Base-by-base conservation (phyloP, 2,329 filamentous ascomycete species). In the Paracamarosporium sp. region DNA sequence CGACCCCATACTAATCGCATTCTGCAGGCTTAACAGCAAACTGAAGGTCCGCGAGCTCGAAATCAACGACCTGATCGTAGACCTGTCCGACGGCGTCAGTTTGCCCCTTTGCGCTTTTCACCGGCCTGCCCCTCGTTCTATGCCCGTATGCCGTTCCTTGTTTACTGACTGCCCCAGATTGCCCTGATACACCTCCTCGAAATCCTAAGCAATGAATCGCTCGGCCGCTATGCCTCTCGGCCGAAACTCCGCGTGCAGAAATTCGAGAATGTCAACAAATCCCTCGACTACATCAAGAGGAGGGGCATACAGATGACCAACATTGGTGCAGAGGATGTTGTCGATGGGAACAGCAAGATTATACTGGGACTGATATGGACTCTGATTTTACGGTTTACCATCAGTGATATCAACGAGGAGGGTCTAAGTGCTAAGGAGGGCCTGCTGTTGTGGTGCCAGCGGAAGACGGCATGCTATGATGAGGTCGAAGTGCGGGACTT, bases 281-380 rank as follows among this genome's bases (percentile, higher is more conserved):
- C 92, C 48, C 88, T 99, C 61, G 89, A 97, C 78, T 99, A 95
- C 71, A 93, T 99, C 81, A 96, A 91, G 74, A 88, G 87, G 56
- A 85, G 93, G 67, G 90, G 92, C 20, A 98, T 99, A 63, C 94
- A 97, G 76, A 92, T 99, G 89, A 97, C 93, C 66, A 99, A 99
- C 69, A 98, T 98, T 71, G 95, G 95, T 52, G 95, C 95, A 7
- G 95, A 98, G 78, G 95, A 99, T 83, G 92, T 99, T 24, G 95
- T 99, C 28, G 94, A 99, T 77, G 95, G 95, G 33, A 99, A 98
- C 78, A 87, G 91, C 67, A 99, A 98, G 83, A 97, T 99, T 72
- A 96, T 98, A 59, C 84, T 99, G 28, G 95, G 95, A 28, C 83
- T 99, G 68, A 97, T 99, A 78, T 99, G 95, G 95, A 99, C 93